Percentiles rank a stretch among this genome's conserved stretches.
Evolutionary conservation across 1,284 basidiomycete species (phyloP).

Genomic region (Boletus semigastroideus): DNA sequence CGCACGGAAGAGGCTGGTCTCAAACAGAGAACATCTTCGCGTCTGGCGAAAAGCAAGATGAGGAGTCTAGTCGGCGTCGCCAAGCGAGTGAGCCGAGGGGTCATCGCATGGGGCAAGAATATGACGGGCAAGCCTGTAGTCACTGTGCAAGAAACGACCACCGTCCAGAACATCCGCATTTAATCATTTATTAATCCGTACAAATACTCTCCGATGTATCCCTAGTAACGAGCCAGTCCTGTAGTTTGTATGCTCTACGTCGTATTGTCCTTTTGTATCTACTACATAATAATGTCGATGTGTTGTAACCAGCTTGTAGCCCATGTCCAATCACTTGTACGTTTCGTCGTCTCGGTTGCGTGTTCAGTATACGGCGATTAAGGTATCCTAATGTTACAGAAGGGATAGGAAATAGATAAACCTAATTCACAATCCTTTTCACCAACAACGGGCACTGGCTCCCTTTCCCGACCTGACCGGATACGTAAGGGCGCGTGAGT

Average conservation of each 20-base stretch:
- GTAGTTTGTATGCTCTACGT: constrained; percentile 11
- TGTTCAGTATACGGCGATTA: neutral
- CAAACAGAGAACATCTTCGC: constrained; percentile 17
- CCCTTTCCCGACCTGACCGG: constrained; percentile 58
- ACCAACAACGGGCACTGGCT: constrained; percentile 68
- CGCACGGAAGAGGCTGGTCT: constrained; percentile 1
- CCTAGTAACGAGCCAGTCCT: constrained; percentile 18
- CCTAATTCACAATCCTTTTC: constrained; percentile 22
- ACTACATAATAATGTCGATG: constrained; percentile 12
- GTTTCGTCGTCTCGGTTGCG: neutral
- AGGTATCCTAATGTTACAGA: neutral
- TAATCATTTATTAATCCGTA: constrained; percentile 17
- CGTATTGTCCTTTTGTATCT: constrained; percentile 12
- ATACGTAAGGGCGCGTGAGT: constrained; percentile 68
- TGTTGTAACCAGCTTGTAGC: constrained; percentile 1
- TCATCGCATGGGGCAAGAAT: constrained; percentile 33
- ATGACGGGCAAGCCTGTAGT: constrained; percentile 20
- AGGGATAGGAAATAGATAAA: neutral
- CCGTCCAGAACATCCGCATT: neutral
- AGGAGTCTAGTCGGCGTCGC: constrained; percentile 22
- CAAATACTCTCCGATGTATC: constrained; percentile 21
- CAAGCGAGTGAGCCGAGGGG: constrained; percentile 27
- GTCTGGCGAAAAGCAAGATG: constrained; percentile 13
- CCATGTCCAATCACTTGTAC: neutral
- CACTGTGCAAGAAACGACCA: neutral